Percentiles rank a stretch among this genome's conserved stretches.
These are phyloP conservation scores for Dysphania ambrosioides DNA, from an alignment of 148 eudicot species.

Conservation along the genomic window DNA sequence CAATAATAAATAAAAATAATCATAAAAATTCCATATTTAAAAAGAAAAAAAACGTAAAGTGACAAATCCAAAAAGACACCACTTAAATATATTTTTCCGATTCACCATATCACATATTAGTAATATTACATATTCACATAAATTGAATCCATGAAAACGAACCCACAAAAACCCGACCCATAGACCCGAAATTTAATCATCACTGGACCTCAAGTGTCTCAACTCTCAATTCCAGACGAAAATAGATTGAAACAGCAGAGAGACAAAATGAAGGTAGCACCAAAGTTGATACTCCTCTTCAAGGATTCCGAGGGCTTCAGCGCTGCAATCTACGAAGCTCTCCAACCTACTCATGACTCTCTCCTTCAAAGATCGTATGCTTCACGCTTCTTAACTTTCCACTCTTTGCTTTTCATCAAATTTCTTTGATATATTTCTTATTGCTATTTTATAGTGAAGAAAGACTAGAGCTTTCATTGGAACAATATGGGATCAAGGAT, in stretches of 20 bases:
- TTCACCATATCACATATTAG: no score
- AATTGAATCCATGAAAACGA: no score
- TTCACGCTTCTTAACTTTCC: background rate
- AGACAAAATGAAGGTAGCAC: constrained; percentile 53
- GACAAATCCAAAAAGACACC: no score
- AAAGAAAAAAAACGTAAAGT: no score
- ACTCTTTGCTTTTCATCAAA: background rate
- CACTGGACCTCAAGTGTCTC: no score
- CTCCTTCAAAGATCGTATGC: constrained; percentile 39
- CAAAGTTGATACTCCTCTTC: constrained; percentile 48
- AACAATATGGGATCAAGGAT: constrained; percentile 57
- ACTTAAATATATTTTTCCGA: no score
- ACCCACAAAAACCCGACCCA: no score
- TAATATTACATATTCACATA: no score
- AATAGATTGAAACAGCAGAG: background rate
- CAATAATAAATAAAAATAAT: no score
- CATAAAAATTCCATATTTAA: no score
- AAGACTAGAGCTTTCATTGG: constrained; percentile 50
- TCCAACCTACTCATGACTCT: constrained; percentile 48
- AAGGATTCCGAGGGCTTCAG: constrained; percentile 45
- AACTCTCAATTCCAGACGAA: background rate
- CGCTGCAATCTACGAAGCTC: constrained; percentile 43
- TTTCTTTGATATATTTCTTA: background rate
- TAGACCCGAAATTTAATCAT: no score
- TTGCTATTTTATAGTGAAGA: constrained; percentile 41